Base-by-base conservation (phyloP, 2,329 filamentous ascomycete genomes). In the Alternaria arborescens region DNA sequence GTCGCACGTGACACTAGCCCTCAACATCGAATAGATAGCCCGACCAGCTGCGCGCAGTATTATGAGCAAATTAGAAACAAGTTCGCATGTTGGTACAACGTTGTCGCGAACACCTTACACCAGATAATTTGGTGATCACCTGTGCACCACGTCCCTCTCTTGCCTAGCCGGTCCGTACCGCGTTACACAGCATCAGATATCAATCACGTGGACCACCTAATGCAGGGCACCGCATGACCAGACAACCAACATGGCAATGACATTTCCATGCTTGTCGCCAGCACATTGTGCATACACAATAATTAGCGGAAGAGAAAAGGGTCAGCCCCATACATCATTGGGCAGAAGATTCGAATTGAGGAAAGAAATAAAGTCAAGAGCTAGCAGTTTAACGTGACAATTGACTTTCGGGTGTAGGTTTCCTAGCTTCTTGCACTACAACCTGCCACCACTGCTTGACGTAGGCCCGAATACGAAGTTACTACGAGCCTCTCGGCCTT, bases 121-220 rank as follows among this genome's bases (percentile, higher is more conserved):
- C n/a, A 50, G 36, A 56, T 14, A 34, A 8, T 42, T 22, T 30
- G 52, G 20, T 36, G 24, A 22, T 11, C 22, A 30, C 24, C 42
- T 16, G n/a, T 60, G 46, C 51, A 30, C 14, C 22, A 41, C 18
- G 24, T 47, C 11, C 36, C 52, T 50, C 26, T 50, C 36, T 30
- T 50, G 52, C 41, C 60, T 55, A 58, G 18, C 59, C 55, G 62
- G 42, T 60, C 60, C 52, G 59, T 60, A 57, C 57, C 50, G 58
- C 52, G 66, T 68, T 62, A 50, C 64, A 68, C 64, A 57, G 54
- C 64, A 67, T 65, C 10, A 42, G 28, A 56, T 30, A 28, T 42
- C 20, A 28, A 53, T 64, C 64, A 66, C 61, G 61, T 66, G 63
- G 54, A 42, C 28, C 12, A 36, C 30, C 51, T 60, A 55, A 53